Percentiles rank a stretch among this genome's conserved stretches.
These are phyloP conservation scores for Suillus subaureus DNA, from an alignment of 768 basidiomycete species.

Conservation along the genomic window DNA sequence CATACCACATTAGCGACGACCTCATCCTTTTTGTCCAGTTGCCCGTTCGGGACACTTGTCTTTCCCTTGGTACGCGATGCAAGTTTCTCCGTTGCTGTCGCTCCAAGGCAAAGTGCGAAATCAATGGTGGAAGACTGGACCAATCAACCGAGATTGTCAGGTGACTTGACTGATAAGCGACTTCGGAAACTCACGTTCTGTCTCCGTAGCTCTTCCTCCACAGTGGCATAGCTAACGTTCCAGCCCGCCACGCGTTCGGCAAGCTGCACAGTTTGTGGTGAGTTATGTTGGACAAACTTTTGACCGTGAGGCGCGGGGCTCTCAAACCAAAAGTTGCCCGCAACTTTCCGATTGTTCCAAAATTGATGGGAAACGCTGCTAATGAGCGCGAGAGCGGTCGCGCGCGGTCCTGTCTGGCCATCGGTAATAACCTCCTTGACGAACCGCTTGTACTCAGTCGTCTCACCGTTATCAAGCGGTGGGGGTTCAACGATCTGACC, in stretches of 20 bases:
- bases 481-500: conserved; percentile 85
- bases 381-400: conserved; percentile 86
- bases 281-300: conserved; percentile 71
- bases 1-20: conserved; percentile 97
- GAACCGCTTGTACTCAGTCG: conserved; percentile 91
- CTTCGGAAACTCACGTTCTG: conserved; percentile 77
- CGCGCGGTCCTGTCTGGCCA: conserved; percentile 90
- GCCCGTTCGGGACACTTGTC: conserved; percentile 39
- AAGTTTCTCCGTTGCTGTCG: conserved; percentile 78
- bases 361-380: conserved; percentile 77
- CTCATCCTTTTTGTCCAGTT: conserved; percentile 97
- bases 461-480: conserved; percentile 94
- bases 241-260: conserved; percentile 88
- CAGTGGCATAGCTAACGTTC: conserved; percentile 81
- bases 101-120: conserved; percentile 91
- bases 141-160: conserved; percentile 13
- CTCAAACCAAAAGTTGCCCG: conserved; percentile 78
- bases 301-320: conserved; percentile 47
- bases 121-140: conserved; percentile 94
- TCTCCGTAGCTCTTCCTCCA: conserved; percentile 93
- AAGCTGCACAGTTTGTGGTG: conserved; percentile 78
- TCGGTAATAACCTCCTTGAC: conserved; percentile 97
- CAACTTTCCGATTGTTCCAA: conserved; percentile 80
- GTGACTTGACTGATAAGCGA: conserved; percentile 27
- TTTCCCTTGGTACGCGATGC: conserved; percentile 82